Percentiles rank a stretch among this genome's conserved stretches.
Evolutionary conservation across 192 early-diverging fungal genomes (phyloP).

Genomic region (Coemansia pectinata): DNA sequence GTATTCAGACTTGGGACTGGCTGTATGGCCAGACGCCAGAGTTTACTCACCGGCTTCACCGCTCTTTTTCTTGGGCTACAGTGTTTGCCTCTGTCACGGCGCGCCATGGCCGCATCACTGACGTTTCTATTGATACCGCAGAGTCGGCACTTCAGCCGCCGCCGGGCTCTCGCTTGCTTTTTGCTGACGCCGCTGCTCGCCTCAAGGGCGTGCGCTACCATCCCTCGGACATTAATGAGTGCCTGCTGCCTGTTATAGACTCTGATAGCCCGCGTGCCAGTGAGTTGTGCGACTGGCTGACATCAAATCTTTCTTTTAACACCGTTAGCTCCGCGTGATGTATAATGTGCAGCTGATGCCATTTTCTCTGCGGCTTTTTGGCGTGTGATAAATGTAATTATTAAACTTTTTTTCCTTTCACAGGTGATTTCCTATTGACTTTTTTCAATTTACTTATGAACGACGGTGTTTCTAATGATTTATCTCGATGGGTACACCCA

Average conservation of each 20-base stretch:
- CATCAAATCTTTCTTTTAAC: constrained; percentile 7
- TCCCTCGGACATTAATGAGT: constrained; percentile 13
- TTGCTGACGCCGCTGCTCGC: constrained; percentile 15
- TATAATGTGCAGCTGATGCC: neutral
- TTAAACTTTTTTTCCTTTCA: neutral
- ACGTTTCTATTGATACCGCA: constrained; percentile 3
- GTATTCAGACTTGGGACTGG: constrained; percentile 82
- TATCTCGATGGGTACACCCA: constrained; percentile 19
- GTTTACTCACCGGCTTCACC: constrained; percentile 62
- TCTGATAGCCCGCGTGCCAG: constrained; percentile 12
- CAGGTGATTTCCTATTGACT: neutral
- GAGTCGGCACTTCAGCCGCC: constrained; percentile 17
- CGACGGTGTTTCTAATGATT: neutral
- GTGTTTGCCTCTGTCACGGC: constrained; percentile 22
- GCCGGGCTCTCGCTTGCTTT: constrained; percentile 14
- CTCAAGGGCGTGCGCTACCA: constrained; percentile 31
- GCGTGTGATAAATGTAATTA: neutral
- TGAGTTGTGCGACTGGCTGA: constrained; percentile 40
- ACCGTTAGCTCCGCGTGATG: neutral
- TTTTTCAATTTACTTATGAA: neutral
- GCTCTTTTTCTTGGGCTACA: constrained; percentile 31
- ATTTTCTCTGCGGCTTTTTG: neutral
- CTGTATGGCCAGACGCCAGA: constrained; percentile 89
- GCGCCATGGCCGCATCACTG: constrained; percentile 31
- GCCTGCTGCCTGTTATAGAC: constrained; percentile 13